Evolutionary conservation across 2,329 filamentous ascomycete species (phyloP), one percentile per base, ranked within the genome.

Genomic region (Ophiostoma sp.): DNA sequence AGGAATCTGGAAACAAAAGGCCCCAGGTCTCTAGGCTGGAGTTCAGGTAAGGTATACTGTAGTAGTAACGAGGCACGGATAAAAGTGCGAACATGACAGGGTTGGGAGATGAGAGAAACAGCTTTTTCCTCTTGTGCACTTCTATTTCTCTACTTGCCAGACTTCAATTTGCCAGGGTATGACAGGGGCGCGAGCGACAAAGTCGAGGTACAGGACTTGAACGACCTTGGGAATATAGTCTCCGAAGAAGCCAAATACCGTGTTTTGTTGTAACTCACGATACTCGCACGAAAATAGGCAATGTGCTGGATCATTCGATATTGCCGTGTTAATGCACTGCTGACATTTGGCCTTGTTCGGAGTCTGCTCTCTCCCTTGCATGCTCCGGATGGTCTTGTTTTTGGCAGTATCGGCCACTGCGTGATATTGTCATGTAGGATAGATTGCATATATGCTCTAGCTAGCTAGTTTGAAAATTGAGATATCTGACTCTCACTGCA

Each of bases 71-170:
- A 64, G 31, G 33, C 10, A 39, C 60, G 60, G 60, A 35, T 33
- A 62, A 35, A 35, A 62, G 31, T 33, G 57, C 57, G 57, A 33
- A 62, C 13, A 7, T 11, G 57, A 23, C 31, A n/a, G 23, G 57
- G 57, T 62, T 17, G 31, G 57, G 57, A 62, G 57, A 62, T 62
- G 57, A 62, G 31, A n/a, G 10, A 57, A 62, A 35, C 54, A 31
- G 48, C 54, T 27, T 64, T 64, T 64, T 64, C 60, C 60, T 64
- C 60, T 64, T 64, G 15, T 33, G 15, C 17, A 33, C 7, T 33
- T 15, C 27, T 64, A 20, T 36, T 20, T 64, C 8, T 36, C 20
- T 7, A 36, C 60, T 36, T 62, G 11, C 35, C 13, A 31, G 8
- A 35, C 57, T 13, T 41, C 1, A 11, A 13, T 11, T 57, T 57